A percentile compares a stretch with the other conserved stretches of the same genome.
Conservation (phyloP, 1,139 yeast genomes). For the Pichia sp. region DNA sequence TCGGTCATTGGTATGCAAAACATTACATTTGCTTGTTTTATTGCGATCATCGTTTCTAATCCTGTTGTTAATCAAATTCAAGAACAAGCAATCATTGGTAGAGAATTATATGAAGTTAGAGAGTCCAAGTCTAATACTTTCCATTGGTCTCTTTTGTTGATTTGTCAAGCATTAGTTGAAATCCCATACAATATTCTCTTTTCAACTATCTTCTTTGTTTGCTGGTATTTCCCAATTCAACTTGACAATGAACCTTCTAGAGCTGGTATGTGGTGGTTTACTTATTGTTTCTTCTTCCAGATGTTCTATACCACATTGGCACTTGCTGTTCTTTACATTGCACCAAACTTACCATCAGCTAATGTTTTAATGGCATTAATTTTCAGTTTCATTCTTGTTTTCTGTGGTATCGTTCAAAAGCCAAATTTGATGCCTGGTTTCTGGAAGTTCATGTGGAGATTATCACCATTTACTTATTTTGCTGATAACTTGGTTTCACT, state of each 20-base stretch:
- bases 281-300: constrained; percentile 53
- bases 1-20: constrained; percentile 52
- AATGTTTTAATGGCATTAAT: constrained; percentile 52
- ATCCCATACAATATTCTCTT: constrained; percentile 53
- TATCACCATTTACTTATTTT: constrained; percentile 65
- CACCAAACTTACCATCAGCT: constrained; percentile 62
- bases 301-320: constrained; percentile 53
- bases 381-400: constrained; percentile 50
- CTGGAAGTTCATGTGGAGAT: constrained; percentile 67
- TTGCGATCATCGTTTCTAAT: constrained; percentile 46
- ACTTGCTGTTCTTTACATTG: constrained; percentile 47
- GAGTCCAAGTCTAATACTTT: constrained; percentile 63
- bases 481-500: constrained; percentile 53
- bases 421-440: constrained; percentile 57
- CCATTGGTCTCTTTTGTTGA: constrained; percentile 56
- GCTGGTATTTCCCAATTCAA: constrained; percentile 57
- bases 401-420: constrained; percentile 65
- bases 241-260: constrained; percentile 41
- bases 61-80: constrained; percentile 58
- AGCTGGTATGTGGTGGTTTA: constrained; percentile 52
- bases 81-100: constrained; percentile 49
- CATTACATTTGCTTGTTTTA: constrained; percentile 50
- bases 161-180: constrained; percentile 52
- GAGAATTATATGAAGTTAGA: constrained; percentile 56
- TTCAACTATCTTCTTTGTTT: constrained; percentile 49